These are phyloP conservation scores for Dactylonectria macrodidyma DNA, from an alignment of 2,329 filamentous ascomycete species.

Conservation along the genomic window DNA sequence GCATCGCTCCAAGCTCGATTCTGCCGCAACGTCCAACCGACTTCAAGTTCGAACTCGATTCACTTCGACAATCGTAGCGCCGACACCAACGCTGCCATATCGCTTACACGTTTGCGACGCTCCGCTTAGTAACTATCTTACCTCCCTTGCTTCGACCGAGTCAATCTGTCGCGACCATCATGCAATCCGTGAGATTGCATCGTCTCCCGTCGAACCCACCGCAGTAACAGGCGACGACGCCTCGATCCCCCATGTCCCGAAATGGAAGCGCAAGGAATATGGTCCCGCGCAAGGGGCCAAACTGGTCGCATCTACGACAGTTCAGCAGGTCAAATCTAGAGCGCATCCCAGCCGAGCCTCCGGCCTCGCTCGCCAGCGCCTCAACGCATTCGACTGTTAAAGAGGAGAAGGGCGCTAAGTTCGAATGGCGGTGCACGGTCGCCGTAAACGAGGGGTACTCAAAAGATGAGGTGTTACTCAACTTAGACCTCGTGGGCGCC, in stretches of 20 bases:
- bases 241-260: conserved; percentile 47
- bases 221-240: conserved; percentile 40
- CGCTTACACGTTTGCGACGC: conserved; percentile 31
- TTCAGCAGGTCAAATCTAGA: conserved; percentile 65
- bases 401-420: conserved; percentile 51
- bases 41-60: conserved; percentile 26
- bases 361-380: conserved; percentile 63
- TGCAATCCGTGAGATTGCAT: conserved; percentile 42
- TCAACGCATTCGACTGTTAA: conserved; percentile 66
- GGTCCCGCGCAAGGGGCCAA: conserved; percentile 61
- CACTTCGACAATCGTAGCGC: conserved; percentile 32
- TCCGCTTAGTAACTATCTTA: conserved; percentile 18
- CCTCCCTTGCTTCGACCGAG: conserved; percentile 28
- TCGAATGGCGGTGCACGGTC: conserved; percentile 67
- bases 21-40: conserved; percentile 44
- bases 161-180: conserved; percentile 36
- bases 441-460: conserved; percentile 81
- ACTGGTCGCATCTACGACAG: conserved; percentile 69
- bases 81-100: conserved; percentile 17
- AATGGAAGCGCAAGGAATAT: conserved; percentile 46
- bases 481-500: conserved; percentile 77
- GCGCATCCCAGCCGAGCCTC: conserved; percentile 56
- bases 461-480: conserved; percentile 84
- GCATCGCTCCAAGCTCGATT: conserved; percentile 37
- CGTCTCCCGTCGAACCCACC: conserved; percentile 34